Evolutionary conservation across 306 rosid species (phyloP).

Genomic region (Alnus glutinosa): DNA sequence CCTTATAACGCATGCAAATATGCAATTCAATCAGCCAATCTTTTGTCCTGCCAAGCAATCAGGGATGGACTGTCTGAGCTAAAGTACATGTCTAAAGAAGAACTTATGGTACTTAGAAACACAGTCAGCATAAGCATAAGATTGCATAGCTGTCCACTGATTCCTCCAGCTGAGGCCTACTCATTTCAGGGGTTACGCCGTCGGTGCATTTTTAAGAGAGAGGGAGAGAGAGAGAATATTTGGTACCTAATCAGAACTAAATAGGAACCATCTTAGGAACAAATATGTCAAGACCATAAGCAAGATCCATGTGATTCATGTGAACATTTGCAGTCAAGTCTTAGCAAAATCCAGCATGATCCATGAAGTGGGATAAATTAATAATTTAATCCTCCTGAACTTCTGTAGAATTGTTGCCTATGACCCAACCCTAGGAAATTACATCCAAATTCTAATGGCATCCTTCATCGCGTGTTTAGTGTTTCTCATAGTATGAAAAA

Average conservation of each 20-base stretch:
- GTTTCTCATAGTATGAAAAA: background rate
- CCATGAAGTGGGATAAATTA: background rate
- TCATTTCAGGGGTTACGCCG: conserved; percentile 5
- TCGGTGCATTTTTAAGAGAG: background rate
- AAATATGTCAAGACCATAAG: background rate
- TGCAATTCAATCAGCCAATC: background rate
- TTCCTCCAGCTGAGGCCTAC: background rate
- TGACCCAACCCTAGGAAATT: conserved; percentile 8
- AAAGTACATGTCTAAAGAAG: background rate
- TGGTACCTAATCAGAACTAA: background rate
- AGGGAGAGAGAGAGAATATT: background rate
- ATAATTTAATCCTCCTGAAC: background rate
- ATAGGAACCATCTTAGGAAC: background rate
- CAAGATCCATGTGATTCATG: background rate
- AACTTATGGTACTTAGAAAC: background rate
- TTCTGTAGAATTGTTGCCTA: background rate
- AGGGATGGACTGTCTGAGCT: background rate
- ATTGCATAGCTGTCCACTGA: background rate
- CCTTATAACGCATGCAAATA: background rate
- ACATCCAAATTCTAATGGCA: conserved; percentile 3
- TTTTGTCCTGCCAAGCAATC: background rate
- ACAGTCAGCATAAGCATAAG: background rate
- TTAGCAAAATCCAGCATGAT: background rate
- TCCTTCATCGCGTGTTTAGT: background rate
- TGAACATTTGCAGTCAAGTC: background rate